phyloP scores from a whole-genome alignment of 2,329 filamentous ascomycete genomes.

The Apiospora malaysiana region DNA sequence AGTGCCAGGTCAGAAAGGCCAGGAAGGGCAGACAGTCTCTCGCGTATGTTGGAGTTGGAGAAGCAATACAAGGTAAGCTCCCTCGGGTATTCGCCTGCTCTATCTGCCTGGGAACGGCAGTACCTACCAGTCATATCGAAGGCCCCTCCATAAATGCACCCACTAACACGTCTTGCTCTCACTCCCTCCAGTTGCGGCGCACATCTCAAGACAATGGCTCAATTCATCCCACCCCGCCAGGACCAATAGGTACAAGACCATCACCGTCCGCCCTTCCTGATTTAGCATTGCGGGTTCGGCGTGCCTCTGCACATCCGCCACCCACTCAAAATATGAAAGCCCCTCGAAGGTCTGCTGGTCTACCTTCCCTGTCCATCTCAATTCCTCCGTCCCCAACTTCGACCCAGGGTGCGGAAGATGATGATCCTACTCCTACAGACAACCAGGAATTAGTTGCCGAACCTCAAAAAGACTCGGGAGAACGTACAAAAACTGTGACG shows the following conservation, averaged over 20 bases:
- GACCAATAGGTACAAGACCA: slow-evolving; percentile 37
- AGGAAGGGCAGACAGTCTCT: slow-evolving; percentile 54
- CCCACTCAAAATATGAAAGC: slow-evolving; percentile 43
- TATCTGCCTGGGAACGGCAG: neutral
- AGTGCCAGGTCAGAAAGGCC: slow-evolving; percentile 34
- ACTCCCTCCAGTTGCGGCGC: slow-evolving; percentile 43
- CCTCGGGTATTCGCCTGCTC: slow-evolving; percentile 33
- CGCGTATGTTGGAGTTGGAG: slow-evolving; percentile 66
- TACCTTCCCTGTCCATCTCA: slow-evolving; percentile 41
- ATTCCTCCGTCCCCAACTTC: slow-evolving; percentile 37
- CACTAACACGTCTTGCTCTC: slow-evolving; percentile 19
- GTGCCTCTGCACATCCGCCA: slow-evolving; percentile 39
- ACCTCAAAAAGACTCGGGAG: slow-evolving; percentile 30
- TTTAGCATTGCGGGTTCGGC: slow-evolving; percentile 38
- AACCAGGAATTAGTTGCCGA: slow-evolving; percentile 8
- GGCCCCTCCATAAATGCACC: slow-evolving; percentile 31
- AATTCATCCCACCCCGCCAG: slow-evolving; percentile 35
- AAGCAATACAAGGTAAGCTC: slow-evolving; percentile 61
- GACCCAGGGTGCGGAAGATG: slow-evolving; percentile 22
- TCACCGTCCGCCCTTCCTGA: slow-evolving; percentile 35
- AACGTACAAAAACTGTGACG: slow-evolving; percentile 47
- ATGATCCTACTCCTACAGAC: neutral
- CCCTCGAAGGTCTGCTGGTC: slow-evolving; percentile 37
- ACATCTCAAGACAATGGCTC: slow-evolving; percentile 39
- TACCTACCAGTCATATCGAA: slow-evolving; percentile 13